Evolutionary conservation across 1,284 basidiomycete genomes (phyloP).

Genomic region (Apiotrichum veenhuisii): DNA sequence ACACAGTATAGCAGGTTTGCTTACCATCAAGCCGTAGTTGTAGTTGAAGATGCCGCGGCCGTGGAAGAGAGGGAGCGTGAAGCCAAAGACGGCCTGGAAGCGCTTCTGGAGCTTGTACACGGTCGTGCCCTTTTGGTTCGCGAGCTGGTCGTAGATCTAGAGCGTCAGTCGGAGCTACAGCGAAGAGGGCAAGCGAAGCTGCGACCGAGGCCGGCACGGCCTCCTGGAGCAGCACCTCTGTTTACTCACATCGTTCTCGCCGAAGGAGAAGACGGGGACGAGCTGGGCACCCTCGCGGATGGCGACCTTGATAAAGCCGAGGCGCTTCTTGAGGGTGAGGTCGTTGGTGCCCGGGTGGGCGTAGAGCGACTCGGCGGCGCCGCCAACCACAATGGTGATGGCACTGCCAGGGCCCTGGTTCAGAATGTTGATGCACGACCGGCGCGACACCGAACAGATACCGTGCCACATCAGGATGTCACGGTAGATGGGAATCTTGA

Average conservation of each 20-base stretch:
- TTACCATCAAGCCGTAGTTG: conserved; percentile 58
- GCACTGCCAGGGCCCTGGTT: conserved; percentile 63
- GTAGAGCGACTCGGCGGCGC: conserved; percentile 87
- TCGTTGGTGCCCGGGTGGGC: conserved; percentile 89
- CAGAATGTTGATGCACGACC: conserved; percentile 85
- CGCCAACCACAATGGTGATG: conserved; percentile 94
- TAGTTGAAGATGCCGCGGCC: conserved; percentile 64
- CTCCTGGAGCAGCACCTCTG: neutral
- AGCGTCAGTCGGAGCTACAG: neutral
- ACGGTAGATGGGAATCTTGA: conserved; percentile 87
- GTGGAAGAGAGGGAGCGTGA: conserved; percentile 93
- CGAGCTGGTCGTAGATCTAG: conserved; percentile 88
- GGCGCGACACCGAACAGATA: conserved; percentile 85
- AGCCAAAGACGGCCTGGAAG: conserved; percentile 88
- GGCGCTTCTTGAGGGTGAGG: conserved; percentile 78
- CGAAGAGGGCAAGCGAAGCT: neutral
- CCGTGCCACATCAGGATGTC: conserved; percentile 83
- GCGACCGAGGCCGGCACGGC: neutral
- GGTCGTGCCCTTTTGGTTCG: conserved; percentile 88
- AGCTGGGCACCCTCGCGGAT: conserved; percentile 90
- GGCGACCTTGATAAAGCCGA: conserved; percentile 93
- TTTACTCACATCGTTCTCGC: conserved; percentile 85
- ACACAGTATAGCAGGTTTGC: neutral
- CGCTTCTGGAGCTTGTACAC: conserved; percentile 80
- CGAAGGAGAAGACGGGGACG: conserved; percentile 94